Base-by-base conservation (phyloP, 768 basidiomycete species). In the Panellus pusillus region DNA sequence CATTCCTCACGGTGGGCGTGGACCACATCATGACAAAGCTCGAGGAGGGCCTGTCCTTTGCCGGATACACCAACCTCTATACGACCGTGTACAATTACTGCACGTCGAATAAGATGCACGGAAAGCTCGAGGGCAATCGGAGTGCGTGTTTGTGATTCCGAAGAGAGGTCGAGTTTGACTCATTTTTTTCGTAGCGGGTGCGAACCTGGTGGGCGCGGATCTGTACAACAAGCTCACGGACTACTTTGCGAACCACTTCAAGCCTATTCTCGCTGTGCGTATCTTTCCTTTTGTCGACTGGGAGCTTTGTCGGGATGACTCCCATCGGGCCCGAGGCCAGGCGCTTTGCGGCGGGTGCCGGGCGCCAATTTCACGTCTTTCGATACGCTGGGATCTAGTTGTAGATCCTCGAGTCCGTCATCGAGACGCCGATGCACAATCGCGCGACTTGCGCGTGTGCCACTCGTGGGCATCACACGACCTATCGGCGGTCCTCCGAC, bases 71-170 rank as follows among this genome's bases (percentile, higher is more conserved):
- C 88, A 92, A 86, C 63, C 61, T 86, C 32, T 83, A 98, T 72
- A 96, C 94, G 29, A 91, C 93, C 47, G 90, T 93, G 9, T 98
- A 99, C 79, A 98, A 98, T 74, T 98, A 96, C 70, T 99, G 97
- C 68, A 98, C 92, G 24, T 89, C 88, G 12, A 61, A 52, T 1
- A 57, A 61, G 52, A 53, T 61, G 51, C 72, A 55, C 76, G 78
- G 55, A 64, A 72, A 40, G 72, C 75, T 68, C 75, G 71, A 47
- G 63, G 81, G 83, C 54, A 86, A 82, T 61, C 78, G 87, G 65
- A 83, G 88, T 90, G 63, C 71, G 83, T 78, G 17, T 71, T 50
- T 69, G 39, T 32, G 36, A 38, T 19, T 44, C 24, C 17, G 17
- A 13, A 18, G 18, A 42, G 51, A 72, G 62, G 28, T 63, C 57